Evolutionary conservation across 2,329 filamentous ascomycete species (phyloP).

Genomic region (Trichoderma harzianum): DNA sequence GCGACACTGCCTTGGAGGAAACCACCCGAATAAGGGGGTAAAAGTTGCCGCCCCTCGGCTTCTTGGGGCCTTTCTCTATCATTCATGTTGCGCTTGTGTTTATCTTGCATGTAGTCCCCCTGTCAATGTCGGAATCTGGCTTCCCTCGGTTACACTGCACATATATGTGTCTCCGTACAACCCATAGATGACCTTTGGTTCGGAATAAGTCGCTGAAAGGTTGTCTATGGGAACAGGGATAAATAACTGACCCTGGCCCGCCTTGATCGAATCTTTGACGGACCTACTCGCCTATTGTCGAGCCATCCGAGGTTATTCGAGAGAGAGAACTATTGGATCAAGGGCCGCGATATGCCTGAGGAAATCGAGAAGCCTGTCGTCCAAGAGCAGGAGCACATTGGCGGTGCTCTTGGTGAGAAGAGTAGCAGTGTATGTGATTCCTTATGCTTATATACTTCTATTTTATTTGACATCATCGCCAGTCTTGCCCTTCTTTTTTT

Average conservation of each 20-base stretch:
- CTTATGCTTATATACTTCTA: background rate
- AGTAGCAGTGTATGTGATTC: background rate
- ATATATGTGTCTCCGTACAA: background rate
- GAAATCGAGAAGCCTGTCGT: background rate
- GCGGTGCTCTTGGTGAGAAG: background rate
- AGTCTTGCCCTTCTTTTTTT: no score
- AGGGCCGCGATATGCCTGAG: background rate
- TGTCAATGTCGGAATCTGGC: background rate
- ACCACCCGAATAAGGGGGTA: background rate
- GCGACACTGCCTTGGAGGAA: background rate
- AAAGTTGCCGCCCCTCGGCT: background rate
- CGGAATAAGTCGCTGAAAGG: background rate
- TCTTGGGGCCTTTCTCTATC: background rate
- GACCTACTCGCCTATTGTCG: background rate
- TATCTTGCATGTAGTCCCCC: background rate
- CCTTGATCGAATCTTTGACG: background rate
- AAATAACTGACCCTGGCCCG: background rate
- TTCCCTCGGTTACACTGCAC: background rate
- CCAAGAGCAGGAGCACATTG: background rate
- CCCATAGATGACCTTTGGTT: background rate
- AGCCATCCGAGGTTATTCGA: background rate
- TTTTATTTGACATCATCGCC: background rate
- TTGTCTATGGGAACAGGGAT: background rate
- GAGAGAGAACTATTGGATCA: background rate
- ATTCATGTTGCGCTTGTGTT: background rate